Percentiles rank a stretch among this genome's conserved stretches.
phyloP scores from a whole-genome alignment of 805 yeast species.

The Myxozyma vanderwaltii region DNA sequence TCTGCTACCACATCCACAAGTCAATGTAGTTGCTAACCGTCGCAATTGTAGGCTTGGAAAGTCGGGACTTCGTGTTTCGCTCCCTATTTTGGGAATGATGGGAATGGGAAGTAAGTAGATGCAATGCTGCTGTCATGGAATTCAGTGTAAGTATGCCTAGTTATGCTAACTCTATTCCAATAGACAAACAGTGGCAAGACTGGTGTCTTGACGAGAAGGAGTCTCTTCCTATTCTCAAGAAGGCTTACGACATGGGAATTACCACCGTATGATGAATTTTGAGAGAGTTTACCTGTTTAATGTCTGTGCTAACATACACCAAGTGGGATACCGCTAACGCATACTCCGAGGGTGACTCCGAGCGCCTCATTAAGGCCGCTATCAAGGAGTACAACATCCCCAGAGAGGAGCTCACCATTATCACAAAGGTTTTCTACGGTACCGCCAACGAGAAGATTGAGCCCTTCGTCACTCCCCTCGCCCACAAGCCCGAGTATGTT shows the following conservation, averaged over 20 bases:
- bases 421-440: conserved; percentile 48
- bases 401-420: conserved; percentile 56
- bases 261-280: conserved; percentile 39
- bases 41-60: conserved; percentile 16
- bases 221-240: conserved; percentile 26
- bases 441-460: conserved; percentile 19
- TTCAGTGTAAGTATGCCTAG: too few relatives aligned
- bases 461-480: conserved; percentile 12
- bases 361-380: conserved; percentile 54
- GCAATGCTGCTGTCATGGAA: too few relatives aligned
- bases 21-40: too few relatives aligned
- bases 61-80: conserved; percentile 25
- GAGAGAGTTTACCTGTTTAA: background rate
- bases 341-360: conserved; percentile 49
- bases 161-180: background rate
- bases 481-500: conserved; percentile 45
- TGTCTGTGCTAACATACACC: background rate
- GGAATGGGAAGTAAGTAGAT: conserved; percentile 13
- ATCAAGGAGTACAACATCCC: conserved; percentile 54
- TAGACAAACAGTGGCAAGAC: conserved; percentile 12
- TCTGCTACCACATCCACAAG: background rate
- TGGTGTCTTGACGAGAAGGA: conserved; percentile 26
- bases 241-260: conserved; percentile 42
- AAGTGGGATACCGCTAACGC: conserved; percentile 49
- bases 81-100: conserved; percentile 23